A percentile compares a stretch with the other conserved stretches of the same genome.
Conservation (phyloP, 2,329 filamentous ascomycete genomes). For the Boeremia exigua region DNA sequence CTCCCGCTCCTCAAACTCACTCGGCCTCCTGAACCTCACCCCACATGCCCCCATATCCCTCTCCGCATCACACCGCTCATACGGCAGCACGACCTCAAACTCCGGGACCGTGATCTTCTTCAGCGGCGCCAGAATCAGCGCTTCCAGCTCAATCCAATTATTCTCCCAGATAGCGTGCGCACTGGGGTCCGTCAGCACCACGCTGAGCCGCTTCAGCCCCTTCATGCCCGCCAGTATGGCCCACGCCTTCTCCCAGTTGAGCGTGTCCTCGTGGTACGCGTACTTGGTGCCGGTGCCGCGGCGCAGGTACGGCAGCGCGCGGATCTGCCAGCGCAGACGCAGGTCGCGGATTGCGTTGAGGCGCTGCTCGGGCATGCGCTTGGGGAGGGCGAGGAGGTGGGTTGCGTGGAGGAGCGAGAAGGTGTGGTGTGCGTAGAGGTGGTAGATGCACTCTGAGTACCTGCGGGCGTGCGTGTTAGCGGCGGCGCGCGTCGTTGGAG, state of each 20-base stretch:
- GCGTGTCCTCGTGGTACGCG: constrained; percentile 45
- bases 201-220: constrained; percentile 33
- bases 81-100: constrained; percentile 40
- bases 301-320: constrained; percentile 41
- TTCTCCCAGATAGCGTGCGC: constrained; percentile 38
- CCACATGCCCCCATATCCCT: constrained; percentile 35
- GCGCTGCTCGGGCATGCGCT: constrained; percentile 31
- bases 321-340: constrained; percentile 42
- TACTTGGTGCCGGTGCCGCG: constrained; percentile 27
- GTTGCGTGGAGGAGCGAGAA: constrained; percentile 45
- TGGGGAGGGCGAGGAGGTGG: constrained; percentile 43
- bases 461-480: constrained; percentile 24
- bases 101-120: constrained; percentile 22
- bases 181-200: constrained; percentile 39
- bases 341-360: constrained; percentile 38
- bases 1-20: constrained; percentile 5
- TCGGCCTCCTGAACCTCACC: constrained; percentile 29
- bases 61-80: constrained; percentile 32
- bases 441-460: constrained; percentile 39
- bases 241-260: constrained; percentile 43
- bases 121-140: constrained; percentile 31
- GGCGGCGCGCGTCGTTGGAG: too few relatives aligned
- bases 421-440: constrained; percentile 38
- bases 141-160: constrained; percentile 38
- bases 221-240: constrained; percentile 34